Percentiles rank a stretch among this genome's conserved stretches.
These are phyloP conservation scores for Solanum hybrid DNA, from an alignment of 305 asterid species.

Conservation along the genomic window DNA sequence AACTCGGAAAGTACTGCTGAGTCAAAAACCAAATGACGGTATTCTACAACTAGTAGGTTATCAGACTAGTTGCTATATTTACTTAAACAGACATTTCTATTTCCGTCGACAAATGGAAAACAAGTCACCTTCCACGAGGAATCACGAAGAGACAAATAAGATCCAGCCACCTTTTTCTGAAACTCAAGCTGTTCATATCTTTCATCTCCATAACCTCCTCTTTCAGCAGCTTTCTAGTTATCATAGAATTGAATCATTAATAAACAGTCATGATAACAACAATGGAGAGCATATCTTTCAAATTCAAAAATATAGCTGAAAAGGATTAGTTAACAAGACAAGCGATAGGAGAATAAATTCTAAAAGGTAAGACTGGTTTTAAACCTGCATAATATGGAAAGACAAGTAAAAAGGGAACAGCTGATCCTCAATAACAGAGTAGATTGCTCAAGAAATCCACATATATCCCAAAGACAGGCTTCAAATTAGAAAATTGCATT, in stretches of 20 bases:
- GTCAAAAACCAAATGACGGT: neutral
- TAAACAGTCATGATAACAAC: neutral
- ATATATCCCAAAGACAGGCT: neutral
- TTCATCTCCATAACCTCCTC: slow-evolving; percentile 94
- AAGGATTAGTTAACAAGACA: neutral
- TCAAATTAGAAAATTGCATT: neutral
- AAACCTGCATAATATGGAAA: neutral
- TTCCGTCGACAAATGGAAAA: neutral
- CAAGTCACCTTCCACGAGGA: slow-evolving; percentile 73
- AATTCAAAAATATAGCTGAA: neutral
- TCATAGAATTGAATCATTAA: neutral
- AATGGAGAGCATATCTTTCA: neutral
- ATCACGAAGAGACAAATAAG: slow-evolving; percentile 44
- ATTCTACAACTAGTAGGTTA: neutral
- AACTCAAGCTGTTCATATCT: slow-evolving; percentile 90
- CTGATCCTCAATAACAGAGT: neutral
- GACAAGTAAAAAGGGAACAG: neutral
- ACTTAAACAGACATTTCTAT: neutral
- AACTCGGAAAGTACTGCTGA: neutral
- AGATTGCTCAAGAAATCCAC: neutral
- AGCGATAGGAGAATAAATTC: neutral
- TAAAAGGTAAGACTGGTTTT: neutral
- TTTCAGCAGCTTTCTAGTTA: slow-evolving; percentile 75
- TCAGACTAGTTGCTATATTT: neutral
- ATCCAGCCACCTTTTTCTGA: slow-evolving; percentile 62